Conservation (phyloP, 331 rosid species). For the Malus hybrid region DNA sequence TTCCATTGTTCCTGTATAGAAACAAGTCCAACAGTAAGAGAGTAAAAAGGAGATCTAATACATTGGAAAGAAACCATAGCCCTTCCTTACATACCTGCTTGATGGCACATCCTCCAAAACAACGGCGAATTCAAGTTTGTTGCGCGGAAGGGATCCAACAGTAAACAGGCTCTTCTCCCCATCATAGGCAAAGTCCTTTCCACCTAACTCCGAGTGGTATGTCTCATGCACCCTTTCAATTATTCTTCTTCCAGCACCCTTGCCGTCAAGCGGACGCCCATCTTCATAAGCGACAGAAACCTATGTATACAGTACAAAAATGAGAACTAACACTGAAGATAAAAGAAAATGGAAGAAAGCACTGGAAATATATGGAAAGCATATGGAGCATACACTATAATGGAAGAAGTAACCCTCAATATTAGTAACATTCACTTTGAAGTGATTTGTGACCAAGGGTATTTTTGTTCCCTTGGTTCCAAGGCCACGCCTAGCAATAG, state of each 20-base stretch:
- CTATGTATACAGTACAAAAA: constrained; percentile 23
- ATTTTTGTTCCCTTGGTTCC: constrained; percentile 55
- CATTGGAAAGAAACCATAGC: neutral
- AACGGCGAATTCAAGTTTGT: constrained; percentile 75
- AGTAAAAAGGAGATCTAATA: neutral
- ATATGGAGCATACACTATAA: constrained; percentile 56
- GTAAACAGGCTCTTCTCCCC: constrained; percentile 90
- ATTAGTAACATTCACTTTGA: constrained; percentile 51
- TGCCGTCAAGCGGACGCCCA: constrained; percentile 88
- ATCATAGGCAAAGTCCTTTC: constrained; percentile 83
- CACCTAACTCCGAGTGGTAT: constrained; percentile 53
- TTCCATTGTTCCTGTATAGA: constrained; percentile 53
- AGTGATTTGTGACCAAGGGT: constrained; percentile 65
- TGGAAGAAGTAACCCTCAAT: constrained; percentile 61
- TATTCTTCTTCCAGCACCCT: constrained; percentile 72
- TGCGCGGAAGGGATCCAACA: constrained; percentile 74
- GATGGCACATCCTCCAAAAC: constrained; percentile 65
- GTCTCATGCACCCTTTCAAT: constrained; percentile 75
- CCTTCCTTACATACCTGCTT: constrained; percentile 35
- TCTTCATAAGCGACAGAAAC: constrained; percentile 72
- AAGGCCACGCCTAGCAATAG: constrained; percentile 59
- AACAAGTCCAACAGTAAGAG: neutral
- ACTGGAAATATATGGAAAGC: neutral
- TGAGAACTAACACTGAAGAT: neutral
- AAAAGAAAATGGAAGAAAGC: too few species aligned